Conservation (phyloP, 2,329 filamentous ascomycete species). For the Claviceps purpurea region DNA sequence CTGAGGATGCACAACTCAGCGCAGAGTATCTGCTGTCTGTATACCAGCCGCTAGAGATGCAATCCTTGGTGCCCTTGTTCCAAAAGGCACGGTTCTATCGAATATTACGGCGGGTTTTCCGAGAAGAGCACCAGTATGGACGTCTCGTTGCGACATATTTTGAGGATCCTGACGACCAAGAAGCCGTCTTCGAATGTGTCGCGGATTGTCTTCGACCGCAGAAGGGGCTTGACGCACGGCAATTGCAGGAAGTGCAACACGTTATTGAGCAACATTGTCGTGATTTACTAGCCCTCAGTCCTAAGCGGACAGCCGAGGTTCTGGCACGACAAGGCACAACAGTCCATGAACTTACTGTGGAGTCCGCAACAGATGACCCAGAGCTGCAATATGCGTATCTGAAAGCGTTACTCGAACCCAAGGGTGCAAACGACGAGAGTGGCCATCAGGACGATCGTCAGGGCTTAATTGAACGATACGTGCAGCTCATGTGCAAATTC, state of each 20-base stretch:
- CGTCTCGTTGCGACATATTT: conserved; percentile 72
- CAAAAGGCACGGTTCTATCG: conserved; percentile 74
- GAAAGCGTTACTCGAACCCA: conserved; percentile 57
- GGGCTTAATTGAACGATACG: conserved; percentile 67
- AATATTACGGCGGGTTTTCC: conserved; percentile 82
- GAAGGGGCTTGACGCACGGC: conserved; percentile 51
- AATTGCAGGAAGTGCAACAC: conserved; percentile 55
- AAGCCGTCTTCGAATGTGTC: conserved; percentile 67
- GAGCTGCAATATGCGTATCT: conserved; percentile 67
- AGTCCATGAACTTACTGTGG: conserved; percentile 53
- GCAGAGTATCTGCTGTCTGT: conserved; percentile 88
- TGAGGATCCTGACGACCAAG: conserved; percentile 65
- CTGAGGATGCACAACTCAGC: conserved; percentile 92
- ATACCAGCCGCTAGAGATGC: conserved; percentile 77
- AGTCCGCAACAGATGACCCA: conserved; percentile 44
- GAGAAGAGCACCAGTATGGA: conserved; percentile 63
- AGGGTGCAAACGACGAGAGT: conserved; percentile 20
- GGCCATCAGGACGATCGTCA: conserved; percentile 28
- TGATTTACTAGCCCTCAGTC: conserved; percentile 54
- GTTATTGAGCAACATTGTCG: conserved; percentile 53
- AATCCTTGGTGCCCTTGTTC: conserved; percentile 63
- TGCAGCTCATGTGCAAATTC: conserved; percentile 82
- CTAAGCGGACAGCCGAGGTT: conserved; percentile 49
- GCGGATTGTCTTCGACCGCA: conserved; percentile 56
- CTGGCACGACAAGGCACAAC: conserved; percentile 48